Conservation (phyloP, 495 filamentous ascomycete species). For the Hypomontagnella monticulosa region DNA sequence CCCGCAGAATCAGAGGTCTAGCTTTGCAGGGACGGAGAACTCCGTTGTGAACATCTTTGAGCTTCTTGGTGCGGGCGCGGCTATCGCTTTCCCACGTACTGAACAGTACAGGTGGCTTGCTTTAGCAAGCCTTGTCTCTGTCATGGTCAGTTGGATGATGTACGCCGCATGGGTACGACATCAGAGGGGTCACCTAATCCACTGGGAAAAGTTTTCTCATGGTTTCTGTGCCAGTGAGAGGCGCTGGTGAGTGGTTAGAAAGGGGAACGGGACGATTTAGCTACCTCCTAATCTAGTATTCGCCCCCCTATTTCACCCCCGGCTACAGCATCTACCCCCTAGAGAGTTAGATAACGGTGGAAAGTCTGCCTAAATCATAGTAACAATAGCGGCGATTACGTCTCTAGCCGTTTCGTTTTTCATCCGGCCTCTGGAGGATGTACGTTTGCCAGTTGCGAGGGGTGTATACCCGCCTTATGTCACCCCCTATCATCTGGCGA, state of each 20-base stretch:
- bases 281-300: no score
- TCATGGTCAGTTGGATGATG: slow-evolving; percentile 46
- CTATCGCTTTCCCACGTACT: slow-evolving; percentile 50
- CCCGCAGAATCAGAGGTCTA: slow-evolving; percentile 46
- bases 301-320: no score
- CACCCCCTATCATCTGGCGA: no score
- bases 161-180: slow-evolving; percentile 55
- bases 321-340: no score
- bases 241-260: not conserved
- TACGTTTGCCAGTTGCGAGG: no score
- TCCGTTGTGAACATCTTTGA: slow-evolving; percentile 54
- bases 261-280: no score
- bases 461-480: no score
- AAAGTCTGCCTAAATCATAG: no score
- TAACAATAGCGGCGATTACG: no score
- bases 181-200: slow-evolving; percentile 42
- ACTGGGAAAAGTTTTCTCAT: slow-evolving; percentile 43
- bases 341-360: no score
- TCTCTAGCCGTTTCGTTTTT: no score
- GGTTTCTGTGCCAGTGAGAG: slow-evolving; percentile 16
- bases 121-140: slow-evolving; percentile 45
- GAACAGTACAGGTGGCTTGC: slow-evolving; percentile 56
- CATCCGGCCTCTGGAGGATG: no score
- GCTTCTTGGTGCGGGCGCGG: slow-evolving; percentile 46
- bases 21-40: slow-evolving; percentile 57